A percentile compares a stretch with the other conserved stretches of the same genome.
These are phyloP conservation scores for Cladosporium sp. DNA, from an alignment of 2,329 filamentous ascomycete genomes.

Conservation along the genomic window DNA sequence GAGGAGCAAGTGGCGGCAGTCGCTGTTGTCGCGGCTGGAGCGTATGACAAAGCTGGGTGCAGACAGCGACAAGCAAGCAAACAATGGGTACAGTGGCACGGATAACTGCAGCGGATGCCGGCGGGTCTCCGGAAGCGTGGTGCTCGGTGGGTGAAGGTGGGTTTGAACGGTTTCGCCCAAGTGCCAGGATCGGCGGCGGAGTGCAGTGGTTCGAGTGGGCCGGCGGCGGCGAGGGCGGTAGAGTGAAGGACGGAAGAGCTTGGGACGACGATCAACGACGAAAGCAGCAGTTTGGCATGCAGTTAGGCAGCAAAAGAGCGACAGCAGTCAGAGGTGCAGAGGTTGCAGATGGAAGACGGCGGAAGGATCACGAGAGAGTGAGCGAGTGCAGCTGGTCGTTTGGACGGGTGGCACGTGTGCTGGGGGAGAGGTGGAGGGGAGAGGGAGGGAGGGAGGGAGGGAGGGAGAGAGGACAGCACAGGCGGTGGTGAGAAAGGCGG, in stretches of 20 bases:
- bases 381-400: neutral
- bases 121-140: slow-evolving; percentile 11
- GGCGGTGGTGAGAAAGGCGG: neutral
- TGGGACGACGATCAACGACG: neutral
- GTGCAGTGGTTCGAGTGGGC: slow-evolving; percentile 5
- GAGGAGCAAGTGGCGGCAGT: slow-evolving; percentile 10
- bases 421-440: neutral
- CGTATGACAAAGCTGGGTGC: neutral
- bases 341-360: neutral
- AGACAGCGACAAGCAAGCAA: slow-evolving; percentile 10
- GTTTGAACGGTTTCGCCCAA: neutral
- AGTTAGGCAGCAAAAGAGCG: neutral
- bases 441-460: neutral
- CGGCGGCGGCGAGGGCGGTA: slow-evolving; percentile 1
- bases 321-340: neutral
- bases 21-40: slow-evolving; percentile 12
- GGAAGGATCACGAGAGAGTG: slow-evolving; percentile 1
- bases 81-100: neutral
- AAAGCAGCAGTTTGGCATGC: neutral
- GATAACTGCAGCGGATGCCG: slow-evolving; percentile 4
- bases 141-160: neutral
- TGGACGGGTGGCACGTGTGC: slow-evolving; percentile 1
- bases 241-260: neutral
- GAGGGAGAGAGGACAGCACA: neutral
- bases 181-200: slow-evolving; percentile 9